Evolutionary conservation across 805 yeast species (phyloP).

Genomic region (Candida nonsorbophila): DNA sequence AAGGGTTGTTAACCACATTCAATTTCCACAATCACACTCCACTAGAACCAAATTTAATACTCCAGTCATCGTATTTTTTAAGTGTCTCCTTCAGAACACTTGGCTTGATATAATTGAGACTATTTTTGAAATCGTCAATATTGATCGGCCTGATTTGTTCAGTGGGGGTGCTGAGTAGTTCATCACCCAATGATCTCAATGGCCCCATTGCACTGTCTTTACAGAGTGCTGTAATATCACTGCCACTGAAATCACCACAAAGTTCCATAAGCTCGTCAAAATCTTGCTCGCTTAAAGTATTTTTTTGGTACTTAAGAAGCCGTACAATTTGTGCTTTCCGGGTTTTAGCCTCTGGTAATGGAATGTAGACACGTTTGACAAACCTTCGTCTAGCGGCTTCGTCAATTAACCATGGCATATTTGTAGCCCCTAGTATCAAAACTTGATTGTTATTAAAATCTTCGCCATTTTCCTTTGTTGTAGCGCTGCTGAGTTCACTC

Average conservation of each 20-base stretch:
- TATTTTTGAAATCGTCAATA: constrained; percentile 65
- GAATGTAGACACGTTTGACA: constrained; percentile 87
- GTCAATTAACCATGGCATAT: constrained; percentile 94
- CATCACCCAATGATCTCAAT: constrained; percentile 81
- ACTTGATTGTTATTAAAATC: constrained; percentile 51
- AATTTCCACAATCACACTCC: constrained; percentile 50
- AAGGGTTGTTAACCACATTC: too few species aligned
- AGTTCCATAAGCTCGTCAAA: constrained; percentile 51
- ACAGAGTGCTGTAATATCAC: constrained; percentile 88
- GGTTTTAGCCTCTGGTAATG: constrained; percentile 85
- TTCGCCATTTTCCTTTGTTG: constrained; percentile 32
- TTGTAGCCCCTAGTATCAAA: constrained; percentile 89
- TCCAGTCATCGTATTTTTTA: constrained; percentile 83
- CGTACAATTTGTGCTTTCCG: constrained; percentile 65
- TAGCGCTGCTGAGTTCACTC: constrained; percentile 84
- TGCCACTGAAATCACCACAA: constrained; percentile 84
- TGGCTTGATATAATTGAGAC: constrained; percentile 78
- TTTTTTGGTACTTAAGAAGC: constrained; percentile 66
- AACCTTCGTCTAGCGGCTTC: constrained; percentile 95
- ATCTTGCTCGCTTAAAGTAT: constrained; percentile 61
- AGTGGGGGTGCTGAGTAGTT: constrained; percentile 60
- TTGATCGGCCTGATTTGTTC: constrained; percentile 74
- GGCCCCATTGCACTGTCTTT: constrained; percentile 99
- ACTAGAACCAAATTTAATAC: constrained; percentile 76
- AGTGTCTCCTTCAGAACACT: constrained; percentile 84